Evolutionary conservation across 257 asterid species (phyloP), one percentile per base, ranked within the genome.

Genomic region (Solanum appendiculatum): DNA sequence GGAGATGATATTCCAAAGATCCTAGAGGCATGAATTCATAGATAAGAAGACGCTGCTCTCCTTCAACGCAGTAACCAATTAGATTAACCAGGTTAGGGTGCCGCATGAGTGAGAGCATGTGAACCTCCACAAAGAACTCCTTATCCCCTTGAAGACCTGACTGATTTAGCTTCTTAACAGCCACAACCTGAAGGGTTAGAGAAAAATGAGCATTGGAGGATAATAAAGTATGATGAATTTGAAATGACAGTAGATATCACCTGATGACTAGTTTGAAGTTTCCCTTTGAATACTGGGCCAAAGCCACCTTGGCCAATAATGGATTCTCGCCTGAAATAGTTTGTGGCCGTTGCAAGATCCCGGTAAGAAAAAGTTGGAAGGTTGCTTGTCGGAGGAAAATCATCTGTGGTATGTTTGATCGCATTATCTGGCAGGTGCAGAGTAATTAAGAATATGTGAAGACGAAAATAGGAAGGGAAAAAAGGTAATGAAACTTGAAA

Each of bases 111-210:
- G 92, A 90, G 36, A 91, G 94, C 93, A 91, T 91, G 34, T 90
- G 88, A 86, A 92, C 93, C 87, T 93, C 95, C 46, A 89, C 92
- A 27, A 85, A 82, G 81, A 92, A 93, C 92, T 92, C 94, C 83
- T 88, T 89, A 68, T 89, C 88, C n/a, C 94, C 93, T 90, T 92
- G 95, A 70, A 88, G 77, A 33, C 96, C 96, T 40, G 90, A 80
- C 84, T 89, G 91, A 40, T 90, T 90, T n/a, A 93, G 87, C 86
- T 85, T 89, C 86, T 91, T 91, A 69, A 89, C 90, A 42, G 95
- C 95, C 58, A 93, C 89, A 63, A 83, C 73, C 96, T 93, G 92
- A 74, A 82, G 54, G 72, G 42, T 70, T 58, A 48, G 16, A 36
- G 29, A 72, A 64, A 64, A 27, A 27, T 11, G 3, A 72, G 20